These are phyloP conservation scores for Pleurotus giganteus DNA, from an alignment of 768 basidiomycete genomes.

Conservation along the genomic window DNA sequence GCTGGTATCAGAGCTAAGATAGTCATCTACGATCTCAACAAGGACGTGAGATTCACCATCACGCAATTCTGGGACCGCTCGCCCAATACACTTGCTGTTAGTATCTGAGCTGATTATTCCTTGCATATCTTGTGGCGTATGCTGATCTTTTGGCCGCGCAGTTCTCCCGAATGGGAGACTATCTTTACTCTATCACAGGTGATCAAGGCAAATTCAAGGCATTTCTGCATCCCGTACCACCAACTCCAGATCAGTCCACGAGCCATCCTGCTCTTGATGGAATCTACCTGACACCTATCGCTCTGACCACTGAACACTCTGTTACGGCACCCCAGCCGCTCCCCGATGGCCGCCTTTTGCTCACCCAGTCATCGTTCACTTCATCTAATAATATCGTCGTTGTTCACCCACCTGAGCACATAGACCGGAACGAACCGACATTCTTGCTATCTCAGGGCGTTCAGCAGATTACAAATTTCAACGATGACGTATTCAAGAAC, in stretches of 20 bases:
- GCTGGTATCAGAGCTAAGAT: slow-evolving; percentile 56
- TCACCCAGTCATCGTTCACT: slow-evolving; percentile 71
- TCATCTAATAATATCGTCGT: slow-evolving; percentile 80
- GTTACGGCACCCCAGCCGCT: slow-evolving; percentile 65
- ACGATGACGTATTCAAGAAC: slow-evolving; percentile 48
- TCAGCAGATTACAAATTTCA: slow-evolving; percentile 64
- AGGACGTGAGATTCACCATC: slow-evolving; percentile 65
- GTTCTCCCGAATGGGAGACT: slow-evolving; percentile 73
- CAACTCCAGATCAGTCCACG: slow-evolving; percentile 55
- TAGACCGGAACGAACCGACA: slow-evolving; percentile 28
- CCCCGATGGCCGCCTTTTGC: slow-evolving; percentile 57
- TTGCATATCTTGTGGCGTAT: neutral
- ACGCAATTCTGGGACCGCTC: slow-evolving; percentile 88
- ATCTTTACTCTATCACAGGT: slow-evolving; percentile 72
- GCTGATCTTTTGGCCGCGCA: slow-evolving; percentile 23
- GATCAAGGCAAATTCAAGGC: slow-evolving; percentile 78
- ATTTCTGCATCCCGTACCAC: slow-evolving; percentile 67
- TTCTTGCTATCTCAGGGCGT: slow-evolving; percentile 31
- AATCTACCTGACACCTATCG: slow-evolving; percentile 51
- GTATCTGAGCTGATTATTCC: slow-evolving; percentile 18
- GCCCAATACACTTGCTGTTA: slow-evolving; percentile 56
- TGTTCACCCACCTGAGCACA: slow-evolving; percentile 43
- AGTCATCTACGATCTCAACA: slow-evolving; percentile 75
- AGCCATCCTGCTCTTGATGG: slow-evolving; percentile 45
- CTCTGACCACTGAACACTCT: slow-evolving; percentile 56